Conservation (phyloP, 2,329 filamentous ascomycete species). For the Macrophomina tecta region DNA sequence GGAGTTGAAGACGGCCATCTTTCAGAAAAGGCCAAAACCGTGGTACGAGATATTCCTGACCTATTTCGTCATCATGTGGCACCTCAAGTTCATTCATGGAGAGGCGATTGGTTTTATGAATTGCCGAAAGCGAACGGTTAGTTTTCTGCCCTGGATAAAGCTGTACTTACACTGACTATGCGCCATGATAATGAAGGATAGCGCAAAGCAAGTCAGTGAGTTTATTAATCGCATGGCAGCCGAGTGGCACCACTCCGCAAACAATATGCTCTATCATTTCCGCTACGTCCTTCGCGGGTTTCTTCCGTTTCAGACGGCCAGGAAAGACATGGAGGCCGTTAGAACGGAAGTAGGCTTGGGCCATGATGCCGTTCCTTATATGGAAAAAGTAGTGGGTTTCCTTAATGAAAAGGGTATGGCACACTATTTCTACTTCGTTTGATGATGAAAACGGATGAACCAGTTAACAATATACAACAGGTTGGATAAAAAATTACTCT, state of each 20-base stretch:
- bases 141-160: neutral
- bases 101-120: slow-evolving; percentile 43
- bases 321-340: slow-evolving; percentile 30
- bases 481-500: too few relatives aligned
- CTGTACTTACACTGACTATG: too few relatives aligned
- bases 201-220: neutral
- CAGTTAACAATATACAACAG: too few relatives aligned
- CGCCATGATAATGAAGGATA: neutral
- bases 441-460: too few relatives aligned
- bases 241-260: slow-evolving; percentile 43
- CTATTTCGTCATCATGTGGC: slow-evolving; percentile 45
- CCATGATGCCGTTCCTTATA: neutral
- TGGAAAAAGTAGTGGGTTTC: neutral
- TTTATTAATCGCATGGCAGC: slow-evolving; percentile 35
- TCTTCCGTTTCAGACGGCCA: slow-evolving; percentile 42
- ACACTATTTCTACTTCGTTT: neutral
- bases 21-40: slow-evolving; percentile 42
- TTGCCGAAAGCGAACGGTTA: slow-evolving; percentile 27
- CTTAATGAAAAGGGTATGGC: neutral
- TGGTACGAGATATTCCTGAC: slow-evolving; percentile 46
- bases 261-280: slow-evolving; percentile 43
- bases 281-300: slow-evolving; percentile 40
- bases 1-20: slow-evolving; percentile 38
- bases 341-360: neutral
- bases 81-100: slow-evolving; percentile 44